Base-by-base conservation (phyloP, 1,284 basidiomycete species). In the Cryptococcus amylolentus region DNA sequence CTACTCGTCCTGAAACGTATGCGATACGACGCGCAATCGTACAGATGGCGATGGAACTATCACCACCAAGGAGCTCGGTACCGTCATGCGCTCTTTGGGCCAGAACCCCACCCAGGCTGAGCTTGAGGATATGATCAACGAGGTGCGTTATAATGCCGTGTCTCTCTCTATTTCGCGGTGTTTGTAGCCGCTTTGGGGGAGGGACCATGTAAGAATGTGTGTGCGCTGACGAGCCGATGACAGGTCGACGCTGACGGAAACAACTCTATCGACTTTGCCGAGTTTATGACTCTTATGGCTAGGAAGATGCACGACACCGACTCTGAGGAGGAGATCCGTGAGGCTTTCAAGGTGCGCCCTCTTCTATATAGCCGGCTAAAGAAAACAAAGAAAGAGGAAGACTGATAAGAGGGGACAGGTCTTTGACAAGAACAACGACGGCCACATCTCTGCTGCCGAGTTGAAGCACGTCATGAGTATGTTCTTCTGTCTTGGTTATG, bases 31-130 rank as follows among this genome's bases (percentile, higher is more conserved):
- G 9, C 39, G 23, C 9, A 7, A 55, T 48, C 49, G 1, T 18
- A 18, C 66, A 92, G 93, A 96, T 72, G 91, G 91, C 69, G 93
- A 97, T 83, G 93, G 93, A 77, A 94, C 91, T 57, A 96, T 98
- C 83, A 96, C 92, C 57, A 90, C 89, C 65, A 87, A 87, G 73
- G 93, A 98, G 81, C 88, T 97, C 68, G 93, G 93, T 59, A 94
- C 90, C 53, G 93, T 97, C 69, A 97, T 98, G 94, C 88, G 93
- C 60, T 94, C 91, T 46, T 83, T 97, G 18, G 94, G 94, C 20
- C 93, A 96, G 80, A 97, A 95, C 80, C 93, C 93, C 2, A 95
- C 92, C 54, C 91, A 97, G 76, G 89, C 89, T 4, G 93, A 98
- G 80, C 83, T 97, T 49, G 88, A 91, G 77, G 92, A 95, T 81